phyloP scores from a whole-genome alignment of 768 basidiomycete genomes.

The Tulasnella sp. region DNA sequence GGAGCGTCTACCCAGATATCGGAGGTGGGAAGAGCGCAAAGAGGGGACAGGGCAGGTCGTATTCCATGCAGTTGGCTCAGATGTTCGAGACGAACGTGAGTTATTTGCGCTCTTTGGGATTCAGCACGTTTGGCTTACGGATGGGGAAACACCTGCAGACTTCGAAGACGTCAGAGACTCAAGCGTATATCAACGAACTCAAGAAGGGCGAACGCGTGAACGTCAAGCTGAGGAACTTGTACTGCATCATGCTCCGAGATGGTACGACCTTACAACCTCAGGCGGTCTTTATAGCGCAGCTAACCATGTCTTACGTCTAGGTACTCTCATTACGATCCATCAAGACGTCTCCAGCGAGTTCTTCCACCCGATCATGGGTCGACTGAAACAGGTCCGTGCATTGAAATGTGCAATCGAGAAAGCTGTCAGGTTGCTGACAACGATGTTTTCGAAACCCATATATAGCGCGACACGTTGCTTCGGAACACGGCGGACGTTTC shows the following conservation, averaged over 20 bases:
- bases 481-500: conserved; percentile 55
- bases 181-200: conserved; percentile 24
- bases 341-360: conserved; percentile 33
- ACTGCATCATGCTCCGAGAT: conserved; percentile 54
- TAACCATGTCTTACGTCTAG: conserved; percentile 24
- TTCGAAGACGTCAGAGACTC: not conserved
- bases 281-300: not conserved
- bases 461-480: conserved; percentile 46
- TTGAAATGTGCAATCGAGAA: not conserved
- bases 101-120: not conserved
- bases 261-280: conserved; percentile 27
- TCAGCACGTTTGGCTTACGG: not conserved
- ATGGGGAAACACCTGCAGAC: not conserved
- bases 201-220: conserved; percentile 47
- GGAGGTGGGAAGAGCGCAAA: not conserved
- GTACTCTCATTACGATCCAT: conserved; percentile 54
- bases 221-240: conserved; percentile 51
- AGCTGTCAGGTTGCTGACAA: not conserved
- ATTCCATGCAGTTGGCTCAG: not conserved
- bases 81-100: not conserved
- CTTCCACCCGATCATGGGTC: conserved; percentile 43
- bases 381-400: conserved; percentile 31
- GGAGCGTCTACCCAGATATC: not conserved
- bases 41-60: not conserved
- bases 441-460: not conserved